phyloP scores from a whole-genome alignment of 2,329 filamentous ascomycete species.

The Paracoccidioides brasiliensis region DNA sequence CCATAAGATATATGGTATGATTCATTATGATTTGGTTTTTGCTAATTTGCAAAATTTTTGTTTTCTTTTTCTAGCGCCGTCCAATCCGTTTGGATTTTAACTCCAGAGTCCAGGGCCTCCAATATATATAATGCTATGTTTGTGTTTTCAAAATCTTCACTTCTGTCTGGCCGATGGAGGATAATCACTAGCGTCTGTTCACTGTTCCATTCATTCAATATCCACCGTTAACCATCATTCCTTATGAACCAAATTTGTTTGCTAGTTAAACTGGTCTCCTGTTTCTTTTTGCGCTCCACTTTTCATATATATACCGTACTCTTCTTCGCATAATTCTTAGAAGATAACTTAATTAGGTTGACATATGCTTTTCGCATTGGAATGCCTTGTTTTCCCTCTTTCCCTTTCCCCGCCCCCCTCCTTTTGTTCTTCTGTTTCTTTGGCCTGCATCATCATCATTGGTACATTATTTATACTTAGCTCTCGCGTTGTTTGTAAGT shows the following conservation, averaged over 20 bases:
- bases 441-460: background rate
- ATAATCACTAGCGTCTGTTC: background rate
- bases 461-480: background rate
- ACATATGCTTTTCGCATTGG: background rate
- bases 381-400: background rate
- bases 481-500: background rate
- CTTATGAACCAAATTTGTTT: background rate
- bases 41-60: background rate
- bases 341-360: background rate
- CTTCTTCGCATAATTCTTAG: background rate
- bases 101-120: background rate
- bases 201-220: background rate
- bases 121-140: background rate
- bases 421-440: background rate
- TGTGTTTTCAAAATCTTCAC: background rate
- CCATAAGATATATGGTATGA: background rate
- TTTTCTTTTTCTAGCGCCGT: slow-evolving; percentile 40
- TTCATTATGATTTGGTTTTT: background rate
- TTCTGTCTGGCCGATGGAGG: background rate
- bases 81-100: slow-evolving; percentile 60
- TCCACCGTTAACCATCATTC: background rate
- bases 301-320: background rate
- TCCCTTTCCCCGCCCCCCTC: background rate
- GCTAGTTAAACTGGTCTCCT: background rate
- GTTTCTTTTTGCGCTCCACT: background rate